phyloP scores from a whole-genome alignment of 306 rosid genomes.

The Dryas drummondii region DNA sequence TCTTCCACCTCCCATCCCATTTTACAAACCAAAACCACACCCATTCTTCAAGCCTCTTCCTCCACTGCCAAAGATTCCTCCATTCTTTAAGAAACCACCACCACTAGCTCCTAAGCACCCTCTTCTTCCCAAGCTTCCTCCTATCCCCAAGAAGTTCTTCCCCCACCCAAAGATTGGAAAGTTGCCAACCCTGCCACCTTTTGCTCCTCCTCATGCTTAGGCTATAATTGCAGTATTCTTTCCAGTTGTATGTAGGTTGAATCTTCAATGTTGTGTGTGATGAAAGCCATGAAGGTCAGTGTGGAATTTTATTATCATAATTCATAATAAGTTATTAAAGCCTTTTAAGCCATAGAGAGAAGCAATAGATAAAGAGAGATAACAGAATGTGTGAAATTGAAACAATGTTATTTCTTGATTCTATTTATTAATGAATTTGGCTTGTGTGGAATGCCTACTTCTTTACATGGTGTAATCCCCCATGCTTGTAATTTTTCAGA shows the following conservation, averaged over 20 bases:
- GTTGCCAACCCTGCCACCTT: conserved; percentile 36
- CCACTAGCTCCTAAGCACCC: neutral
- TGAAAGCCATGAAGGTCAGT: neutral
- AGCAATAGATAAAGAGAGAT: too few relatives aligned
- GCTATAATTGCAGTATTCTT: neutral
- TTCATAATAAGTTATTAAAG: neutral
- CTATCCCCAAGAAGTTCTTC: conserved; percentile 42
- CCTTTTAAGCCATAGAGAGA: neutral
- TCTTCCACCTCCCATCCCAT: conserved; percentile 25
- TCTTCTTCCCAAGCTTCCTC: conserved; percentile 13
- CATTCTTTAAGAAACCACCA: conserved; percentile 22
- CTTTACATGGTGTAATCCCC: neutral
- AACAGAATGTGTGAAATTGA: neutral
- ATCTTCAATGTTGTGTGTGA: neutral
- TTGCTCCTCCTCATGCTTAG: conserved; percentile 40
- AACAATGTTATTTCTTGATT: neutral
- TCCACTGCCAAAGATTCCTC: conserved; percentile 16
- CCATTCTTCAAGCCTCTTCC: conserved; percentile 24
- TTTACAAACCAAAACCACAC: conserved; percentile 29
- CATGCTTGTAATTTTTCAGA: neutral
- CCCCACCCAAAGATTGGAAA: conserved; percentile 56
- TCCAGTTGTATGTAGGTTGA: neutral
- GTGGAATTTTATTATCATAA: neutral
- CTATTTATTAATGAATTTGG: neutral
- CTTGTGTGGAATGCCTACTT: neutral